Base-by-base conservation (phyloP, 2,329 filamentous ascomycete genomes). In the Colletotrichum echinochloae region DNA sequence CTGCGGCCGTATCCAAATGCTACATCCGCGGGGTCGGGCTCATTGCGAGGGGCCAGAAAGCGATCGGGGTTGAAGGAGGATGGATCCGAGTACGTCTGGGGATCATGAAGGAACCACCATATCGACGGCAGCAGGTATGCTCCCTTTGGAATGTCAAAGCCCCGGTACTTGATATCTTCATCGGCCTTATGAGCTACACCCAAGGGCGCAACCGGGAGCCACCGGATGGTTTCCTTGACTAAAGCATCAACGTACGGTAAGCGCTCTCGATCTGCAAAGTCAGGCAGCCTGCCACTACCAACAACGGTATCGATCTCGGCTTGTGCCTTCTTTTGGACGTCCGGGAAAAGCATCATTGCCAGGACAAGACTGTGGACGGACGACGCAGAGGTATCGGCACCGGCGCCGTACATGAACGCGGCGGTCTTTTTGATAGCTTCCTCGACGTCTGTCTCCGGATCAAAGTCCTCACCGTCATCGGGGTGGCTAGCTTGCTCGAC, bases 81-180 rank as follows among this genome's bases (percentile, higher is more conserved):
- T 0, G 81, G 80, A 18, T 80, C 63, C 0, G 87, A 83, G 77
- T 94, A 93, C 1, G 87, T 89, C 35, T 90, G 87, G 2, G 89
- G 87, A 74, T 94, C 91, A 77, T 93, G 91, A 28, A 90, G 86
- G 20, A 81, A 74, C 71, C 73, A 79, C 28, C 75, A 78, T 0
- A 70, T 60, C 1, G 76, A 61, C 1, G 79, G 78, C 56, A 79
- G 33, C 1, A 72, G 14, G 3, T 61, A 48, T 4, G 68, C 46
- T n/a, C 48, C 48, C 16, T 71, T 71, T 30, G 68, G 71, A 16
- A 72, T 71, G 23, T 23, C 54, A 44, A 62, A 68, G 16, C 63
- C 71, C 1, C n/a, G 26, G 56, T 71, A 72, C 2, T 28, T 9
- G 28, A 59, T 44, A 5, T 60, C 64, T 30, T 68, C 78, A 1